phyloP scores from a whole-genome alignment of 768 basidiomycete genomes.

The Boletus reticulatus region DNA sequence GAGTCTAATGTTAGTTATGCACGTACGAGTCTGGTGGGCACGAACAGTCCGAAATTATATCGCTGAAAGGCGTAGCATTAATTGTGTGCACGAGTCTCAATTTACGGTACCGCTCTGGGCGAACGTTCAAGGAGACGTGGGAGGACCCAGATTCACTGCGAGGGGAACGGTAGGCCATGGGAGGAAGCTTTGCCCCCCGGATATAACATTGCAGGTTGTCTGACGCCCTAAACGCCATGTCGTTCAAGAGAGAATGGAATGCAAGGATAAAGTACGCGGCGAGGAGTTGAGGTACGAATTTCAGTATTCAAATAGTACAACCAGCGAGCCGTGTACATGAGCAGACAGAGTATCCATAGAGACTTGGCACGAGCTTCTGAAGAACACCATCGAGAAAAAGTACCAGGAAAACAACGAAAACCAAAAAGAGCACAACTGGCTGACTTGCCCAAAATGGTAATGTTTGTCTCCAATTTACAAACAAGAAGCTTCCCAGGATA shows the following conservation, averaged over 20 bases:
- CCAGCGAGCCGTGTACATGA: neutral
- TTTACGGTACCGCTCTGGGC: constrained; percentile 47
- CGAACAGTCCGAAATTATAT: constrained; percentile 40
- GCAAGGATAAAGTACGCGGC: neutral
- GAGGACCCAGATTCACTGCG: constrained; percentile 30
- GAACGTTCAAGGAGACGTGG: constrained; percentile 34
- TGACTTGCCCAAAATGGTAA: no score
- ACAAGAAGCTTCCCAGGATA: no score
- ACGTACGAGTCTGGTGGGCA: neutral
- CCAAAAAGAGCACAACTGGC: constrained; percentile 1
- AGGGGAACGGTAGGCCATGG: constrained; percentile 34
- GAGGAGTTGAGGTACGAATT: neutral
- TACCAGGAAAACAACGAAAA: constrained; percentile 2
- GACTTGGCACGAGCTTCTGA: constrained; percentile 6
- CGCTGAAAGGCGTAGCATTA: constrained; percentile 28
- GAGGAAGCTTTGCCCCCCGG: constrained; percentile 45
- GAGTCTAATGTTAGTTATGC: constrained; percentile 5
- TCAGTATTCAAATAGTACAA: neutral
- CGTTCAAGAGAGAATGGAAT: neutral
- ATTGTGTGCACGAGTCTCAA: constrained; percentile 48
- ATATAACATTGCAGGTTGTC: constrained; percentile 48
- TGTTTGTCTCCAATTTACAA: no score
- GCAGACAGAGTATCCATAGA: constrained; percentile 15
- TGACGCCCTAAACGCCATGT: constrained; percentile 34
- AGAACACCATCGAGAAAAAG: neutral